Evolutionary conservation across 306 rosid genomes (phyloP), one percentile per base, ranked within the genome.

Genomic region (Pyrus betulifolia): DNA sequence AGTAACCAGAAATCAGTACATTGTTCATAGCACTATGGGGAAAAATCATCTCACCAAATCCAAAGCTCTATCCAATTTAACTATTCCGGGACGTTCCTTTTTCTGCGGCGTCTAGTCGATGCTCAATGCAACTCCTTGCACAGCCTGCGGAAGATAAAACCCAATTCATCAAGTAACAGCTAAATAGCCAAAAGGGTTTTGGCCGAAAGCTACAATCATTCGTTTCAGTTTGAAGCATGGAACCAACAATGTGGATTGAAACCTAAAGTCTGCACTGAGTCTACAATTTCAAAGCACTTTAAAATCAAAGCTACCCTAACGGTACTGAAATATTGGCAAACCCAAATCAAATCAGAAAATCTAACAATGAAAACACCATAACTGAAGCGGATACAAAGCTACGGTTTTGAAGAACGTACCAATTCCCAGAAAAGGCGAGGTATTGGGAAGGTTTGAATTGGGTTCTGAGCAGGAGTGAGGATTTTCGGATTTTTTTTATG

Each of bases 61-160:
- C 80, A 89, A 83, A 57, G 95, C 96, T 27, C 67, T 75, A 82
- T 87, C 80, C 93, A 84, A 67, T 91, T 79, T 91, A 71, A 94
- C 82, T 78, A 91, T 82, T 79, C 84, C 88, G 57, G 91, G 79
- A 68, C 81, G 81, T 63, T 74, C 66, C 61, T 65, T 70, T 79
- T 86, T 87, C 83, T 84, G 85, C 23, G 79, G 33, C 54, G 65
- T 80, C 40, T 75, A 83, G 18, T 62, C 61, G 76, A 74, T 84
- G 83, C 82, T 80, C 94, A 86, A 83, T 81, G 77, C 80, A 67
- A 80, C 88, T 82, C 81, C 76, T 78, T 82, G 23, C 7, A 15
- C 73, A 64, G 27, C 67, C 57, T 40, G 60, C 23, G 71, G 2
- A 65, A 38, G 7, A 61, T 54, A 74, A 15, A 66, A 49, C 54